Base-by-base conservation (phyloP, 352 stramenopile species). In the Phytopythium vexans region DNA sequence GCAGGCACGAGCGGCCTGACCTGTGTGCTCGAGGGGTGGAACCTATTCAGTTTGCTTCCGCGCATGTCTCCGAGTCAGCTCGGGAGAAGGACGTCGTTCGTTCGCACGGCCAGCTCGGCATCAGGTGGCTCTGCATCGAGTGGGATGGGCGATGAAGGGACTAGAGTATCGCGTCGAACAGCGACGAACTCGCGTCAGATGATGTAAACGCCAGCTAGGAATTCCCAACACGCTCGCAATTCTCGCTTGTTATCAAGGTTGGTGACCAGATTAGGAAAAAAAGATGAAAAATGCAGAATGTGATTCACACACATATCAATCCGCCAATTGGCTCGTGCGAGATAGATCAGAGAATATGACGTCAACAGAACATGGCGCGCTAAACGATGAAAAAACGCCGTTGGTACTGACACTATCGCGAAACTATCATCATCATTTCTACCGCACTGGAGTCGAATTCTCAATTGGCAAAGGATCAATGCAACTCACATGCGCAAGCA, bases 1-100 rank as follows among this genome's bases (percentile, higher is more conserved):
- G 78, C 81, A 1, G 81, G 81, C 6, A 88, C 81, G 3, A 89
- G 76, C 41, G 81, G 81, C 0, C 15, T 89, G 16, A 74, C 70
- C 3, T 74, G 80, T 15, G 52, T 76, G 8, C 40, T 89, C 3
- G 81, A 91, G 41, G 78, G 78, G 1, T 87, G 73, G 69, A 86
- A 89, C 45, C 11, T 88, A 11, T 83, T 89, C 55, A 77, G 66
- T 37, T 58, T 89, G 2, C 16, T 91, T 31, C 78, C 81, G 1
- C 76, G 70, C 14, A 64, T 81, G 36, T 56, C 65, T 9, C 62
- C 70, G 41, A 44, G 50, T 6, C 56, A 70, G 32, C 43, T 59
- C 3, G 56, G 27, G 0, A 62, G 62, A 34, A 75, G 46, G 21
- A 41, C 52, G 8, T 70, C 68, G 1, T 42, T 86, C n/a, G 49